Conservation (phyloP, 495 filamentous ascomycete genomes). For the Penicillium ucsense region DNA sequence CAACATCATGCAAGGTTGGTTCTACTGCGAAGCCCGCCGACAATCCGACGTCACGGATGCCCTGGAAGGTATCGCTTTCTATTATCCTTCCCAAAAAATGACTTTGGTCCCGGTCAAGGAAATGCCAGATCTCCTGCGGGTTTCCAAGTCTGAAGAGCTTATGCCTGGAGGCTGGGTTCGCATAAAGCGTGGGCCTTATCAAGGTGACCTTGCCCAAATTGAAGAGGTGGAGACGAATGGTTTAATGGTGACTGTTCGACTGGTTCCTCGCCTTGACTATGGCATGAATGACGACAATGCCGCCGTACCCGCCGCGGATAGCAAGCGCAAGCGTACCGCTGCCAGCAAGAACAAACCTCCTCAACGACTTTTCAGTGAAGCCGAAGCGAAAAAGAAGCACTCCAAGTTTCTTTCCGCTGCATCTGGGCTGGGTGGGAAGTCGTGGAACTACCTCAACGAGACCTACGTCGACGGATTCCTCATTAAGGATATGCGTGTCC, state of each 20-base stretch:
- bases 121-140: conserved; percentile 90
- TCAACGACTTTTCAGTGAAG: conserved; percentile 85
- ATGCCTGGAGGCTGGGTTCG: conserved; percentile 87
- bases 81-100: conserved; percentile 75
- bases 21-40: conserved; percentile 86
- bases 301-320: conserved; percentile 39
- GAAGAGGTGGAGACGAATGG: conserved; percentile 90
- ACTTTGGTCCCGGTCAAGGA: conserved; percentile 90
- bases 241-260: conserved; percentile 71
- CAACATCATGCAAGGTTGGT: conserved; percentile 79
- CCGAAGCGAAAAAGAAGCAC: conserved; percentile 84
- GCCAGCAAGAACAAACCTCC: conserved; percentile 59
- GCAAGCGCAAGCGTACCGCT: conserved; percentile 70
- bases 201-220: conserved; percentile 84
- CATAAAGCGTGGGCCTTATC: conserved; percentile 73
- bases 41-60: conserved; percentile 77
- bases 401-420: conserved; percentile 53
- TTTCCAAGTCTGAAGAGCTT: conserved; percentile 75
- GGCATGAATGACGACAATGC: conserved; percentile 68
- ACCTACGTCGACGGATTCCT: conserved; percentile 89
- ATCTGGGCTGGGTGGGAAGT: conserved; percentile 52
- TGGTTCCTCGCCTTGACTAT: conserved; percentile 89
- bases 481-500: conserved; percentile 88
- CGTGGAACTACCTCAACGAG: conserved; percentile 75
- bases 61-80: conserved; percentile 71